These are phyloP conservation scores for Geranium rotundifolium DNA, from an alignment of 345 rosid genomes.

Conservation along the genomic window DNA sequence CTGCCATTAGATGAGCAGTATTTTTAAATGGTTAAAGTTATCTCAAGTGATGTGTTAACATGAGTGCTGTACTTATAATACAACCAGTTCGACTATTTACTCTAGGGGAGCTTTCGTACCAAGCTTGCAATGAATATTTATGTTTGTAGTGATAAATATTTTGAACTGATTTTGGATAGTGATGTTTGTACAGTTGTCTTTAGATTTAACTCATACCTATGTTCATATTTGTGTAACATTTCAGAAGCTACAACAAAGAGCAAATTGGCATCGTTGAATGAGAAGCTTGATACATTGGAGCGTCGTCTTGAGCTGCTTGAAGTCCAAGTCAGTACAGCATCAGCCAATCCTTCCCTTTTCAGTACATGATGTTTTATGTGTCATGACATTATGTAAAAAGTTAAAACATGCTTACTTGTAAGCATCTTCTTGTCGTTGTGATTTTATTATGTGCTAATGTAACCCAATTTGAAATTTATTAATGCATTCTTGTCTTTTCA, in stretches of 20 bases:
- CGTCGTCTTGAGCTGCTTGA: constrained; percentile 83
- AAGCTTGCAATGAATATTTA: too few relatives aligned
- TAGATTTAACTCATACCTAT: too few relatives aligned
- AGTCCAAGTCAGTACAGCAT: constrained; percentile 83
- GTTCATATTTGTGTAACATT: background rate
- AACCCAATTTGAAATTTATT: background rate
- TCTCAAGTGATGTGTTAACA: too few relatives aligned
- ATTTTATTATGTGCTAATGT: background rate
- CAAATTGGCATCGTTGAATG: constrained; percentile 74
- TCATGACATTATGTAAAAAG: background rate
- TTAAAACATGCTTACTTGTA: background rate
- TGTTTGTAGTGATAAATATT: too few relatives aligned
- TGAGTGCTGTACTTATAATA: too few relatives aligned
- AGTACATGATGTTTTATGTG: constrained; percentile 28
- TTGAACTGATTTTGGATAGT: too few relatives aligned
- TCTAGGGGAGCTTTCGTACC: too few relatives aligned
- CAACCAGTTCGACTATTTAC: too few relatives aligned
- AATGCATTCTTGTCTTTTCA: background rate
- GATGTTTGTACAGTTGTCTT: too few relatives aligned
- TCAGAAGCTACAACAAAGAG: constrained; percentile 84
- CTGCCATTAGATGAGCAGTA: too few relatives aligned
- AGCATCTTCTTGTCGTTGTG: background rate
- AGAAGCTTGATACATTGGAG: constrained; percentile 77
- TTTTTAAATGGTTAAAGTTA: too few relatives aligned
- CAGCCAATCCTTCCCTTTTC: constrained; percentile 76